Percentiles rank a stretch among this genome's conserved stretches.
phyloP scores from a whole-genome alignment of 176 grass and related monocot genomes.

The Aechmea fasciata region DNA sequence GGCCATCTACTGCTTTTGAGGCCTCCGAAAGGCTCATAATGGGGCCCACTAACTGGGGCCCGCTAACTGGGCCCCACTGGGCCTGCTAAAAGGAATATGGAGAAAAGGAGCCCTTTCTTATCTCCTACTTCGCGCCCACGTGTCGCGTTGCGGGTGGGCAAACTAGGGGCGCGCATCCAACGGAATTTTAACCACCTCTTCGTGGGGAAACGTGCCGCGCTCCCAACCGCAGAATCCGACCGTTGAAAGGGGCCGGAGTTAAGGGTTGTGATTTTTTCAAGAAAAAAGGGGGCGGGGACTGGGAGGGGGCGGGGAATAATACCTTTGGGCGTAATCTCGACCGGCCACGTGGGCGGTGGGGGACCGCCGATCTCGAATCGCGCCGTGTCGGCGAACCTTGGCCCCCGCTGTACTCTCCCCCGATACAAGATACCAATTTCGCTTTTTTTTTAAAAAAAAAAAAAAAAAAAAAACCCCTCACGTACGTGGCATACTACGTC shows the following conservation, averaged over 20 bases:
- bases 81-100: background rate
- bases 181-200: background rate
- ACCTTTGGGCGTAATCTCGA: background rate
- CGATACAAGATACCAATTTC: background rate
- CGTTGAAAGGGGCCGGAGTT: background rate
- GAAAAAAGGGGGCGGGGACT: no score
- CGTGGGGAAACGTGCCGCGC: background rate
- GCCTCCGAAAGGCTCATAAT: background rate
- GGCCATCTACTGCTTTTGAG: background rate
- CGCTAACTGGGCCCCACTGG: background rate
- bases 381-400: background rate
- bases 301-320: background rate
- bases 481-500: no score
- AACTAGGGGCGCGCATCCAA: background rate
- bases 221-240: background rate
- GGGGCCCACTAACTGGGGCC: background rate
- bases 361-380: background rate
- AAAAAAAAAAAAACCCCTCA: background rate
- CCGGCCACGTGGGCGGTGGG: background rate
- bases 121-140: background rate
- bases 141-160: background rate
- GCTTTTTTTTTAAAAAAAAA: background rate
- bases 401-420: background rate
- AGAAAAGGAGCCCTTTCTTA: background rate
- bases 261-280: no score